These are phyloP conservation scores for Penicillium manginii DNA, from an alignment of 495 filamentous ascomycete genomes.

Conservation along the genomic window DNA sequence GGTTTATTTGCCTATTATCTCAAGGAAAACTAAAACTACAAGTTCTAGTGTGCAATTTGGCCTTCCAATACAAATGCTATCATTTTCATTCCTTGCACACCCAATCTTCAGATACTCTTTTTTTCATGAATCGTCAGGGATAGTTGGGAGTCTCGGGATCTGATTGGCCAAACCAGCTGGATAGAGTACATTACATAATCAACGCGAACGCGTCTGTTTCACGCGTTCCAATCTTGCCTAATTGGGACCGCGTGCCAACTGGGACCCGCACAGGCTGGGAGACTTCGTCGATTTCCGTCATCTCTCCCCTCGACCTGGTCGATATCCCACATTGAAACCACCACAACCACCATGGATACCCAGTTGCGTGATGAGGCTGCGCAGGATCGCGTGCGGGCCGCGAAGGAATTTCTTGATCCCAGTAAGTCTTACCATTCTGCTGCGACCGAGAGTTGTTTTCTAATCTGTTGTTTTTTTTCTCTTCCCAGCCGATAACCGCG, in stretches of 20 bases:
- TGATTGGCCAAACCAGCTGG: neutral
- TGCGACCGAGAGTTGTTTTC: conserved; percentile 2
- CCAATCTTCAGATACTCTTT: no score
- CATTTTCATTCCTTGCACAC: no score
- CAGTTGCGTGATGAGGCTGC: conserved; percentile 82
- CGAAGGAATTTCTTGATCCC: conserved; percentile 84
- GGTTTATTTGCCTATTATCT: no score
- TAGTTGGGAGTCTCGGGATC: neutral
- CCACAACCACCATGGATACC: conserved; percentile 63
- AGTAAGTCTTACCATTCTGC: conserved; percentile 53
- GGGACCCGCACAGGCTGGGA: neutral
- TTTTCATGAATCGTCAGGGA: neutral
- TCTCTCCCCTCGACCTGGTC: conserved; percentile 20
- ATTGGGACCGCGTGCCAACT: conserved; percentile 33
- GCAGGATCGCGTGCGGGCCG: conserved; percentile 77
- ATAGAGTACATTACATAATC: neutral
- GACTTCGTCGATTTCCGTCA: conserved; percentile 9
- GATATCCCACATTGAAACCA: conserved; percentile 14
- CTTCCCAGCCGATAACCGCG: conserved; percentile 47
- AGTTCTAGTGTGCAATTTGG: no score
- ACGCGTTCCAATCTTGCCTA: conserved; percentile 47
- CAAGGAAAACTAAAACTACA: no score
- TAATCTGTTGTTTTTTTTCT: conserved; percentile 26
- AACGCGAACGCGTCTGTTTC: conserved; percentile 17
- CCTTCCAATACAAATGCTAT: no score